phyloP scores from a whole-genome alignment of 768 basidiomycete genomes.

The Cubamyces lactineus region DNA sequence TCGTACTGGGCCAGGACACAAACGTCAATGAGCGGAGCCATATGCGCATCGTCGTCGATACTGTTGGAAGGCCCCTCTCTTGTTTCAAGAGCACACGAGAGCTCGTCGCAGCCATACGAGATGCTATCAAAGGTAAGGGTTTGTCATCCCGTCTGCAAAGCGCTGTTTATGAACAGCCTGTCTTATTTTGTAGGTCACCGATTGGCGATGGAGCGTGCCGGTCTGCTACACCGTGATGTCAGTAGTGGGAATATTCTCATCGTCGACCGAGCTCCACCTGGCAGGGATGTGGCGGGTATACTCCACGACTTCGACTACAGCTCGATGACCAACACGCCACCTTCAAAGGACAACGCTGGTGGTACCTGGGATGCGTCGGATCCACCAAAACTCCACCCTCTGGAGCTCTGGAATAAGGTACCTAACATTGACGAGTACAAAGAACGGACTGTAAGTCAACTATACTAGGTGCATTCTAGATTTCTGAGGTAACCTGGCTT shows the following conservation, averaged over 20 bases:
- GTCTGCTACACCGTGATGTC: constrained; percentile 1
- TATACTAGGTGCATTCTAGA: no score
- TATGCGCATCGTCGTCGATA: constrained; percentile 12
- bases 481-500: no score
- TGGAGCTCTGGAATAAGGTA: not conserved
- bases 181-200: not conserved
- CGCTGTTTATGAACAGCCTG: no score
- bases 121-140: constrained; percentile 19
- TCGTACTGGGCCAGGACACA: not conserved
- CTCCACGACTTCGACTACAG: not conserved
- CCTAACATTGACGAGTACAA: not conserved
- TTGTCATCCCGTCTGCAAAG: no score
- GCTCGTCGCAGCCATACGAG: constrained; percentile 9
- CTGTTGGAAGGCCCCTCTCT: constrained; percentile 9
- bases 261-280: not conserved
- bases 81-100: constrained; percentile 10
- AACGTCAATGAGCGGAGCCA: constrained; percentile 11
- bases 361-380: not conserved
- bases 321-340: not conserved
- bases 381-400: not conserved
- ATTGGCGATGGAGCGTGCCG: not conserved
- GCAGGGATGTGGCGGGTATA: not conserved
- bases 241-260: constrained; percentile 9
- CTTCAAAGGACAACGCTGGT: not conserved
- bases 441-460: not conserved